Evolutionary conservation across 2,329 filamentous ascomycete genomes (phyloP).

Genomic region (Neofusicoccum laricinum): DNA sequence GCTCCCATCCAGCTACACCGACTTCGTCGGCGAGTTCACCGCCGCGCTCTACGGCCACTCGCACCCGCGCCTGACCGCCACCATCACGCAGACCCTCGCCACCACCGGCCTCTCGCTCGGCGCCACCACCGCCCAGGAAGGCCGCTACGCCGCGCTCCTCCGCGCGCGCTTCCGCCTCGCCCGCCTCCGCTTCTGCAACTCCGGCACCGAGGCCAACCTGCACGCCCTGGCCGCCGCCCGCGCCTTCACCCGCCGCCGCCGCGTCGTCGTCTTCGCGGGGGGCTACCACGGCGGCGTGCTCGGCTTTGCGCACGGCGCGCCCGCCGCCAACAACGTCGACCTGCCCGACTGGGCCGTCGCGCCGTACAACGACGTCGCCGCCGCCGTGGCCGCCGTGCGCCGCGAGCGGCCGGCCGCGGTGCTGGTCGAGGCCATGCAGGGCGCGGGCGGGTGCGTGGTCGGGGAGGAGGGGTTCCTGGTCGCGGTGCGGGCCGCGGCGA

Average conservation of each 20-base stretch:
- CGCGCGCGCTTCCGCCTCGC: conserved; percentile 25
- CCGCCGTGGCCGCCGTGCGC: conserved; percentile 45
- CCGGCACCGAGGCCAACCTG: conserved; percentile 29
- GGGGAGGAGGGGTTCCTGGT: conserved; percentile 52
- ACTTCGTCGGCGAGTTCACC: conserved; percentile 29
- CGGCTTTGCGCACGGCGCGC: conserved; percentile 38
- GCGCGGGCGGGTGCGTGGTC: conserved; percentile 57
- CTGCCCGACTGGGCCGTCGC: conserved; percentile 57
- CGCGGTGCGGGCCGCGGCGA: conserved; percentile 49
- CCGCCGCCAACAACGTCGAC: conserved; percentile 49
- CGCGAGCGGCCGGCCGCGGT: conserved; percentile 55
- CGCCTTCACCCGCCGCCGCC: conserved; percentile 44
- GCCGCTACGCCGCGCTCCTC: conserved; percentile 23
- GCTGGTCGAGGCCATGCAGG: conserved; percentile 65
- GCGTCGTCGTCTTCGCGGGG: conserved; percentile 51
- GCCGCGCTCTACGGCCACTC: conserved; percentile 30
- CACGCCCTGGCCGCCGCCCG: conserved; percentile 41
- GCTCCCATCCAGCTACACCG: conserved; percentile 22
- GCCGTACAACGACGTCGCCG: conserved; percentile 58
- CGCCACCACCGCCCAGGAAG: conserved; percentile 24
- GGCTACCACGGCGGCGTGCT: conserved; percentile 58
- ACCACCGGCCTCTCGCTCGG: conserved; percentile 26
- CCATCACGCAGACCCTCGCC: conserved; percentile 22
- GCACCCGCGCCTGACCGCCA: conserved; percentile 25
- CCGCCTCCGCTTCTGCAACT: conserved; percentile 28